Evolutionary conservation across 192 early-diverging fungal species (phyloP).

Genomic region (Backusella parvicylindrica): DNA sequence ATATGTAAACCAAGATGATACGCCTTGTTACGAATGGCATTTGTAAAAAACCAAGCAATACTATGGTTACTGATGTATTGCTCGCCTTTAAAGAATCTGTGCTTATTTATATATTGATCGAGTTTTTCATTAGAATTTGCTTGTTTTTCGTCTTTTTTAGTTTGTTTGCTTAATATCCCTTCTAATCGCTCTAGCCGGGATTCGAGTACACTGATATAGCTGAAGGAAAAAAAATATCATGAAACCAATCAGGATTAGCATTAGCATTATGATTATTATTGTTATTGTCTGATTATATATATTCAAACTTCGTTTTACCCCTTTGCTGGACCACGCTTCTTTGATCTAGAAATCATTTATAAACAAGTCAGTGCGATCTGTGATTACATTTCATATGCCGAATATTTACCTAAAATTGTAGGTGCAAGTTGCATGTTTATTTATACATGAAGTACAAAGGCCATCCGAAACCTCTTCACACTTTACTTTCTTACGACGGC

Average conservation of each 20-base stretch:
- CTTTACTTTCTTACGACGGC: conserved; percentile 30
- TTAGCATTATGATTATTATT: too few relatives aligned
- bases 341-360: conserved; percentile 12
- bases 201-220: conserved; percentile 28
- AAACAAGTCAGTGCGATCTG: not conserved
- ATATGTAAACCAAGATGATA: not conserved
- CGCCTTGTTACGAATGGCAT: conserved; percentile 6
- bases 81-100: not conserved
- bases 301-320: too few relatives aligned
- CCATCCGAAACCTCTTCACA: conserved; percentile 15
- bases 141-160: not conserved
- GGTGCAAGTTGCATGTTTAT: not conserved
- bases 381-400: not conserved
- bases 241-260: not conserved
- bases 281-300: too few relatives aligned
- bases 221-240: not conserved
- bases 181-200: conserved; percentile 30
- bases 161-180: conserved; percentile 10
- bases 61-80: not conserved
- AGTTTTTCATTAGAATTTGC: not conserved
- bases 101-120: not conserved
- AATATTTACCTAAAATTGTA: not conserved
- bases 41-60: not conserved
- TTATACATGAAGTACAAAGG: conserved; percentile 15
- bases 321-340: conserved; percentile 31